Conservation (phyloP, 495 filamentous ascomycete species). For the Staphylotrichum longicolle region DNA sequence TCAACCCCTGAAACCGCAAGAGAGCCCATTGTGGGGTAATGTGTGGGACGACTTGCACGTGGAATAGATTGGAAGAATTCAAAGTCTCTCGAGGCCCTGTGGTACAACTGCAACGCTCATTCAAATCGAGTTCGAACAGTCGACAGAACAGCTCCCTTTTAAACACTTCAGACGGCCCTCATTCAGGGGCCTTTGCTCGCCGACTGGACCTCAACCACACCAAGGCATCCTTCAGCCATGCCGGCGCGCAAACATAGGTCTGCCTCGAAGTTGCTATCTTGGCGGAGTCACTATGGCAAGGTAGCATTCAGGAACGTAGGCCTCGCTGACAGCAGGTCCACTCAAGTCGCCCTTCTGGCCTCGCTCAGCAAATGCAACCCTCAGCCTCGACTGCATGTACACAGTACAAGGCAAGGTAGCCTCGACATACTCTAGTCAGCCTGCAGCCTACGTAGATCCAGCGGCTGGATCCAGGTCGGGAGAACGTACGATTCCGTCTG, state of each 20-base stretch:
- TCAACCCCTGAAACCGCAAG: slow-evolving; percentile 5
- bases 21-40: slow-evolving; percentile 2
- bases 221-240: background rate
- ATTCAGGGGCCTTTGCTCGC: background rate
- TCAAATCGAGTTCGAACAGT: no score
- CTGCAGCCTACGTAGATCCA: background rate
- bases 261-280: background rate
- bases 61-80: no score
- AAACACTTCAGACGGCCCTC: no score
- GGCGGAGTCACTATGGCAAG: background rate
- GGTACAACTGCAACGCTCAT: background rate
- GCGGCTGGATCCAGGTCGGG: background rate
- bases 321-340: slow-evolving; percentile 4
- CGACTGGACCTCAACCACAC: background rate
- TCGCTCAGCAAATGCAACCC: background rate
- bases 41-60: no score
- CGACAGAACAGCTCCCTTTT: no score
- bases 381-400: slow-evolving; percentile 1
- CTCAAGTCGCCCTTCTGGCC: background rate
- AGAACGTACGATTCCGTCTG: background rate
- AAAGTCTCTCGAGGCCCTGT: background rate
- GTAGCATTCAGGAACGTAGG: slow-evolving; percentile 3
- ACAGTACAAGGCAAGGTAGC: no score
- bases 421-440: background rate
- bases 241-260: background rate